phyloP scores from a whole-genome alignment of 208 protist species.

The Zelonia costaricensis region DNA sequence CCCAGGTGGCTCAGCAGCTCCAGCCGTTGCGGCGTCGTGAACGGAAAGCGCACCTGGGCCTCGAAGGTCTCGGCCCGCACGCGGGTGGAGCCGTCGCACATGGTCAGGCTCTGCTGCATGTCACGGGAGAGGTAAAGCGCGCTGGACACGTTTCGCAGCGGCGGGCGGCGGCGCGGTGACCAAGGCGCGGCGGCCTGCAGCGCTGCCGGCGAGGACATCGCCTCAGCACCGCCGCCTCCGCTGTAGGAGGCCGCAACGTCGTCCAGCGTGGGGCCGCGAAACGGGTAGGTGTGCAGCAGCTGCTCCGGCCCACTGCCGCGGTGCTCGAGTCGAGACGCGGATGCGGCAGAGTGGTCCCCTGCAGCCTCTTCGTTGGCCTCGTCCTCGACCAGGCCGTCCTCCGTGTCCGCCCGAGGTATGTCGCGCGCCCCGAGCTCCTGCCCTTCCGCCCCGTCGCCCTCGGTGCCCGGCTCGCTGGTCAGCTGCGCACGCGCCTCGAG shows the following conservation, averaged over 20 bases:
- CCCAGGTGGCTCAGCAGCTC: conserved; percentile 44
- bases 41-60: conserved; percentile 54
- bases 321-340: no score
- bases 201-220: no score
- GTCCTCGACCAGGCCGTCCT: no score
- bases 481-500: not conserved
- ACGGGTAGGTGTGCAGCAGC: not conserved
- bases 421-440: no score
- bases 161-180: not conserved
- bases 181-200: no score
- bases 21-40: conserved; percentile 67
- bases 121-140: conserved; percentile 23
- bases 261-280: not conserved
- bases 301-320: not conserved
- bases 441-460: not conserved
- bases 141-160: conserved; percentile 13
- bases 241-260: no score
- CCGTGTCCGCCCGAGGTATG: no score
- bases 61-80: conserved; percentile 27
- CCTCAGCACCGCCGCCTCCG: no score
- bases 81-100: conserved; percentile 29
- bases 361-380: no score
- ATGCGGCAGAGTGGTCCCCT: no score
- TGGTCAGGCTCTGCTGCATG: conserved; percentile 24
- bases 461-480: not conserved